These are phyloP conservation scores for Schwanniomyces polymorphus DNA, from an alignment of 805 yeast genomes.

Conservation along the genomic window DNA sequence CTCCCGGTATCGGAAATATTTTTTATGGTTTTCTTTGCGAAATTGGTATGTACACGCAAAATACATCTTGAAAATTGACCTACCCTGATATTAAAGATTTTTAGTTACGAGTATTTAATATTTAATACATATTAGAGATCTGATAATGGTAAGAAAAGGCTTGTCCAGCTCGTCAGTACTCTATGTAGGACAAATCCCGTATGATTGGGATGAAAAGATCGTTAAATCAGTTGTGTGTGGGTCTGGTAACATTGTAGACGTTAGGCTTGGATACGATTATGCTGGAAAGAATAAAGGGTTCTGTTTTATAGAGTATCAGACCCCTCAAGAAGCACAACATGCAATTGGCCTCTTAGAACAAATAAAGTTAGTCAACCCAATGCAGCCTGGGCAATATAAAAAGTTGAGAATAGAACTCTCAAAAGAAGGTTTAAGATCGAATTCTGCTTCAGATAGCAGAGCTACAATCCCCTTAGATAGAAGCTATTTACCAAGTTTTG, in stretches of 20 bases:
- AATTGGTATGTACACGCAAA: not conserved
- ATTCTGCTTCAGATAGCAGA: conserved; percentile 34
- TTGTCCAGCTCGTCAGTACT: conserved; percentile 41
- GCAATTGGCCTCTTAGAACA: conserved; percentile 48
- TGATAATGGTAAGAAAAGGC: conserved; percentile 7
- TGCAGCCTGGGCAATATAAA: conserved; percentile 39
- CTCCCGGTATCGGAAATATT: conserved; percentile 75
- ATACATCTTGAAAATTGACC: not conserved
- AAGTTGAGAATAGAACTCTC: conserved; percentile 58
- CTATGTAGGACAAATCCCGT: conserved; percentile 65
- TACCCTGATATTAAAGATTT: too few species aligned
- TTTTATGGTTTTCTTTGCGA: not conserved
- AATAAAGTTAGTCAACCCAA: conserved; percentile 34
- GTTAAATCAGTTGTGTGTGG: conserved; percentile 68
- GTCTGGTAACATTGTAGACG: conserved; percentile 68
- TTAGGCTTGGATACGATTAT: conserved; percentile 59
- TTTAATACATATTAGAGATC: not conserved
- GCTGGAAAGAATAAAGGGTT: conserved; percentile 66
- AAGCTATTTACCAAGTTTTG: conserved; percentile 53
- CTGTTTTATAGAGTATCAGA: conserved; percentile 60
- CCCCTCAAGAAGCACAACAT: conserved; percentile 50
- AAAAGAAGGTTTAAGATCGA: conserved; percentile 54
- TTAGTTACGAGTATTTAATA: not conserved
- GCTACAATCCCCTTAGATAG: conserved; percentile 46
- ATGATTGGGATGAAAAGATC: conserved; percentile 67